Percentiles rank a stretch among this genome's conserved stretches.
phyloP scores from a whole-genome alignment of 2,329 filamentous ascomycete species.

The Onygenales sp. region DNA sequence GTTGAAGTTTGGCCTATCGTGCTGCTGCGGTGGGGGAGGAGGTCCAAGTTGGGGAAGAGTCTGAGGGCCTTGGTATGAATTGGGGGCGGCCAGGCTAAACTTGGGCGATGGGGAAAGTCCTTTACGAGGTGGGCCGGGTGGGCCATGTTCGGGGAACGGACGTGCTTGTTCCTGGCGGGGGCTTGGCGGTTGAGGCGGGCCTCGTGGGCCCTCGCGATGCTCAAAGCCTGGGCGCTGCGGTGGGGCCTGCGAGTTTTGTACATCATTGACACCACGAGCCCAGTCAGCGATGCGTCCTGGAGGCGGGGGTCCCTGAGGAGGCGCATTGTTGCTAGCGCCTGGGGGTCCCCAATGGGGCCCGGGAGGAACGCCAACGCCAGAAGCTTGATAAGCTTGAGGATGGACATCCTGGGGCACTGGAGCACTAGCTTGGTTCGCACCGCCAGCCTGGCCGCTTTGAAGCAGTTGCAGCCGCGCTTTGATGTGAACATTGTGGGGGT shows the following conservation, averaged over 20 bases:
- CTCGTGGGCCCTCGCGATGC: constrained; percentile 62
- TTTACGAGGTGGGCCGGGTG: constrained; percentile 45
- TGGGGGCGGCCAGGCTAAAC: constrained; percentile 44
- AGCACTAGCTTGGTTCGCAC: constrained; percentile 58
- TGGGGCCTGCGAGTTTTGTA: constrained; percentile 51
- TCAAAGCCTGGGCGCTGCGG: constrained; percentile 65
- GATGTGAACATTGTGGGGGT: constrained; percentile 89
- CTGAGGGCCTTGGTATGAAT: constrained; percentile 40
- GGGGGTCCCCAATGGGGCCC: constrained; percentile 85
- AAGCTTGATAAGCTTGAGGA: constrained; percentile 82
- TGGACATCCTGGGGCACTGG: constrained; percentile 77
- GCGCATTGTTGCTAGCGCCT: constrained; percentile 37
- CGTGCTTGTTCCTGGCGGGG: constrained; percentile 65
- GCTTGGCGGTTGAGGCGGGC: constrained; percentile 63
- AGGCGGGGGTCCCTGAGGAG: constrained; percentile 53
- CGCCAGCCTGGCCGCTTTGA: constrained; percentile 68
- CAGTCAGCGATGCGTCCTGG: constrained; percentile 52
- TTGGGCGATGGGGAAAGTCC: constrained; percentile 52
- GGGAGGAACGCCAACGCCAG: constrained; percentile 71
- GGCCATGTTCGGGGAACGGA: constrained; percentile 56
- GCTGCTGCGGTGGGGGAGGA: constrained; percentile 18
- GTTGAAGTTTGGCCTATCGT: constrained; percentile 22
- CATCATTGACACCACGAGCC: constrained; percentile 64
- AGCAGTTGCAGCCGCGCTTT: constrained; percentile 87
- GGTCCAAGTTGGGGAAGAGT: constrained; percentile 43